Percentiles rank a stretch among this genome's conserved stretches.
These are phyloP conservation scores for Ophiocordyceps camponoti-saundersi DNA, from an alignment of 2,329 filamentous ascomycete species.

Conservation along the genomic window DNA sequence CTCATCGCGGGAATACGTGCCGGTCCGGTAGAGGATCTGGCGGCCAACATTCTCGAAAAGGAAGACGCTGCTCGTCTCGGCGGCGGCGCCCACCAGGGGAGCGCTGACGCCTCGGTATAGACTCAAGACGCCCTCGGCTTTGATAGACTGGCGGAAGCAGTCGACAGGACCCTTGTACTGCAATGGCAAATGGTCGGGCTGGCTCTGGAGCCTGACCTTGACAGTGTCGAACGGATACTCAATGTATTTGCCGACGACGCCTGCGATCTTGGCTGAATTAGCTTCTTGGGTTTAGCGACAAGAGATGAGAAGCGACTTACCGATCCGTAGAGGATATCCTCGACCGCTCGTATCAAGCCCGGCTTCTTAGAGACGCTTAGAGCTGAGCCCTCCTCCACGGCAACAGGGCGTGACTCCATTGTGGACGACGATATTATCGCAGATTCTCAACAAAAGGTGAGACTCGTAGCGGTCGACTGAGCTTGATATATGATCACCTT, in stretches of 20 bases:
- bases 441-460: not conserved
- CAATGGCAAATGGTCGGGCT: constrained; percentile 67
- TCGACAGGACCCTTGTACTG: constrained; percentile 77
- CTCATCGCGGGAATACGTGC: constrained; percentile 30
- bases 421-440: not conserved
- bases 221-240: constrained; percentile 98
- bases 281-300: not conserved
- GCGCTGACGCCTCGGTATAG: constrained; percentile 89
- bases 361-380: constrained; percentile 18
- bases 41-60: constrained; percentile 72
- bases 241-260: constrained; percentile 84
- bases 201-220: constrained; percentile 94
- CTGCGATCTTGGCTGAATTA: constrained; percentile 41
- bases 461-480: not conserved
- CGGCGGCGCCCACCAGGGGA: constrained; percentile 74
- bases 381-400: constrained; percentile 9
- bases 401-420: constrained; percentile 15
- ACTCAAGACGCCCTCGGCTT: constrained; percentile 59
- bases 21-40: constrained; percentile 39
- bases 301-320: constrained; percentile 26
- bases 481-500: not conserved
- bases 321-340: constrained; percentile 81
- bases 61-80: constrained; percentile 85
- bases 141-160: constrained; percentile 78
- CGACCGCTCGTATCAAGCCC: constrained; percentile 48